Percentiles rank a stretch among this genome's conserved stretches.
Evolutionary conservation across 164 flowering plant genomes (phyloP).

Genomic region (Vitis riparia): DNA sequence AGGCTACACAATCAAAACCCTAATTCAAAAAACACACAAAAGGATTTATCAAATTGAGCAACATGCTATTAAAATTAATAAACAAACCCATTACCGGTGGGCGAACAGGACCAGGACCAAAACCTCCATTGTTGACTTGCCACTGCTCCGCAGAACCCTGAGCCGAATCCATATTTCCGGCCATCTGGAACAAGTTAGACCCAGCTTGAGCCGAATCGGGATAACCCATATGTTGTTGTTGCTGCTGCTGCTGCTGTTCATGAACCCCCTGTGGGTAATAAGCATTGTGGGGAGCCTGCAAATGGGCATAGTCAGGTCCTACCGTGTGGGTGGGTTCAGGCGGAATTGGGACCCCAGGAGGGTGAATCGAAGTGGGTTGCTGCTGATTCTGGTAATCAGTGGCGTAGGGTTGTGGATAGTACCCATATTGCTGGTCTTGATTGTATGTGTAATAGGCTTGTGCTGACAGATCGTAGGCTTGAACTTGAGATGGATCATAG

Average conservation of each 20-base stretch:
- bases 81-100: conserved; percentile 9
- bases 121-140: conserved; percentile 12
- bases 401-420: conserved; percentile 24
- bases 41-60: not conserved
- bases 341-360: conserved; percentile 36
- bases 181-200: not conserved
- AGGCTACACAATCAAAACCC: not conserved
- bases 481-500: conserved; percentile 30
- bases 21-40: not conserved
- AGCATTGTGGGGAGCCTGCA: conserved; percentile 4
- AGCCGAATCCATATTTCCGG: too few relatives aligned
- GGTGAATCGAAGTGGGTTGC: conserved; percentile 32
- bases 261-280: conserved; percentile 15
- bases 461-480: conserved; percentile 24
- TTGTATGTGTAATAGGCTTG: conserved; percentile 21
- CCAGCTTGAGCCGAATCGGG: not conserved
- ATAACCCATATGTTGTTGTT: not conserved
- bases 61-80: not conserved
- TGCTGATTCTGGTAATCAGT: conserved; percentile 16
- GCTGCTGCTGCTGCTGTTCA: not conserved
- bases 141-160: conserved; percentile 2
- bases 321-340: conserved; percentile 10
- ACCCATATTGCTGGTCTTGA: conserved; percentile 30
- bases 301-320: conserved; percentile 7
- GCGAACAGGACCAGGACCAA: conserved; percentile 5